Conservation (phyloP, 2,329 filamentous ascomycete genomes). For the Verticillium klebahnii region DNA sequence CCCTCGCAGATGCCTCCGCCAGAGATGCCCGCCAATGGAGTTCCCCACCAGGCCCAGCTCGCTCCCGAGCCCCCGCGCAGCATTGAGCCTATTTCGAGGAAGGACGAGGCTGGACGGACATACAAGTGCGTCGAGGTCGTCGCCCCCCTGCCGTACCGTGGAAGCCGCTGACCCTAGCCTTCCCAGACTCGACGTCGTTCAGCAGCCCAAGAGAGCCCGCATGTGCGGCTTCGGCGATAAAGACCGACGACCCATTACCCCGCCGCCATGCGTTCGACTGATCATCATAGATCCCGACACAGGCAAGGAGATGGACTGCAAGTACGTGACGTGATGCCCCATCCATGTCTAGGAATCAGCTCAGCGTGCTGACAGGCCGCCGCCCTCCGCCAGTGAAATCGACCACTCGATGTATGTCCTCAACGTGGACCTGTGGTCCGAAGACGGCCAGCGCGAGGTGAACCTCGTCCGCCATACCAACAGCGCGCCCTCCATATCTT, state of each 20-base stretch:
- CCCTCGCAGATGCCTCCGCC: conserved; percentile 6
- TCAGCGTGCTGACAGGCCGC: conserved; percentile 19
- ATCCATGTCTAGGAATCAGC: neutral
- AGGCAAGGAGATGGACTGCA: conserved; percentile 77
- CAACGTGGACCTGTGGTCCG: conserved; percentile 65
- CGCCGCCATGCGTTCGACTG: conserved; percentile 85
- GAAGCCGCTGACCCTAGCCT: neutral
- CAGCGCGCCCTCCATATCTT: conserved; percentile 72
- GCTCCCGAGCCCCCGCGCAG: conserved; percentile 1
- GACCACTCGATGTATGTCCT: conserved; percentile 49
- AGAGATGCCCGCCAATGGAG: conserved; percentile 8
- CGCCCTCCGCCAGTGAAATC: conserved; percentile 47
- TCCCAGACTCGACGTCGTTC: conserved; percentile 68
- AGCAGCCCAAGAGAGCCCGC: conserved; percentile 87
- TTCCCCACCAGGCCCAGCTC: conserved; percentile 4
- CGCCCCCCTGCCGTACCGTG: too few relatives aligned
- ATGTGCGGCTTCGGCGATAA: conserved; percentile 99
- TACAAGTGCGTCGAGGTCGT: conserved; percentile 1
- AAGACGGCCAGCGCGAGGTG: conserved; percentile 59
- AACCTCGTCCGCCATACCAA: conserved; percentile 62
- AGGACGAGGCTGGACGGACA: neutral
- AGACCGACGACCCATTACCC: conserved; percentile 94
- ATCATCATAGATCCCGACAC: conserved; percentile 71
- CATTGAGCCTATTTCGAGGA: conserved; percentile 1
- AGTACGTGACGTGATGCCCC: conserved; percentile 46